Base-by-base conservation (phyloP, 345 rosid genomes). In the Citrus cavaleriei region DNA sequence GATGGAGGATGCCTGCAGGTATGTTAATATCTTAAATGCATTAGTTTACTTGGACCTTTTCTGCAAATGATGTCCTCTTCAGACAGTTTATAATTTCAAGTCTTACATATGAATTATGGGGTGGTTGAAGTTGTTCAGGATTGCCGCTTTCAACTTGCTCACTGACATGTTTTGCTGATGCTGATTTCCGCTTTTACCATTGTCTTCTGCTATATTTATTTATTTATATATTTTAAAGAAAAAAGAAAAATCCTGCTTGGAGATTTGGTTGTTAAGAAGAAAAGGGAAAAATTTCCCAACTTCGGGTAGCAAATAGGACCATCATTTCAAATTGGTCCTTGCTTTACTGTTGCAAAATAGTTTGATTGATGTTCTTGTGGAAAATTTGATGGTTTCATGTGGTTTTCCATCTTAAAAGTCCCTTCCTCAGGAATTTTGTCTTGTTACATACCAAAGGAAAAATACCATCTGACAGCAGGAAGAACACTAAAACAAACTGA, bases 1-100 rank as follows among this genome's bases (percentile, higher is more conserved):
- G 90, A 89, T 87, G 99, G 99, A 77, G 99, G 98, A 77, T 91
- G 98, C 85, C 81, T 97, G 82, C 93, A 94, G 98, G 99, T 94
- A 77, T 65, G 78, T 76, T 65, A 59, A 68, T 73, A 62, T 61
- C 74, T 38, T 72, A 70, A 59, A 75, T 59, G 63, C 22, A 74
- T 60, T 63, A 28, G 34, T 42, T 34, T 28, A 28, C 58, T 61
- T 77, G 14, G 61, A 73, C 22, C 75, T 7, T 12, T 24, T 4
- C 57, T 8, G 18, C 65, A 24, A 66, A 49, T n/a, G 7, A 27
- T 68, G 19, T 68, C 57, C 6, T 37, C 25, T 57, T 77, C 24
- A 3, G 68, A 24, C 54, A 7, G 54, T 38, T 71, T 62, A 49
- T 19, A 68, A 1, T 57, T 25, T 22, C 72, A 62, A 5, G 64